Percentiles rank a stretch among this genome's conserved stretches.
phyloP scores from a whole-genome alignment of 345 rosid species.

The Camelina neglecta region DNA sequence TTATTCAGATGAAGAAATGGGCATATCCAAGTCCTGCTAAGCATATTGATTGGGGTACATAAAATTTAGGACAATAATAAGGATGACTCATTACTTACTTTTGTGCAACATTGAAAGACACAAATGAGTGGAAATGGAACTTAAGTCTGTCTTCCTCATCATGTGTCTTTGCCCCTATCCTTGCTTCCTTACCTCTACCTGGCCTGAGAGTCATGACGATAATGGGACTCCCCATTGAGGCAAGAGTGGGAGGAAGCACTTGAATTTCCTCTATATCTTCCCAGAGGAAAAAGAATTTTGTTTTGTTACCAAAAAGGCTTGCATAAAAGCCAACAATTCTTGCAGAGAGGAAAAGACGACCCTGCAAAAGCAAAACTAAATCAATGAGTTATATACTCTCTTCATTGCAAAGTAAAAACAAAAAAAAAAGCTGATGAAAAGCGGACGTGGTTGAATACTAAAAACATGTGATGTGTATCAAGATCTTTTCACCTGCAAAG shows the following conservation, averaged over 20 bases:
- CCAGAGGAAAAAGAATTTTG: constrained; percentile 97
- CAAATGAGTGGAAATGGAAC: constrained; percentile 94
- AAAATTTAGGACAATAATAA: constrained; percentile 10
- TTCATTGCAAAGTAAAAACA: neutral
- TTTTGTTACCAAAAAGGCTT: constrained; percentile 88
- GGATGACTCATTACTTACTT: constrained; percentile 56
- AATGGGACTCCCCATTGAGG: constrained; percentile 95
- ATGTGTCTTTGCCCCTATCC: constrained; percentile 82
- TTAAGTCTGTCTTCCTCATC: constrained; percentile 96
- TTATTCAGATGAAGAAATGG: constrained; percentile 2
- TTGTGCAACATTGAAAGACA: constrained; percentile 84
- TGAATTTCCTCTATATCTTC: constrained; percentile 92
- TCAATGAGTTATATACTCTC: neutral
- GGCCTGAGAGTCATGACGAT: constrained; percentile 76
- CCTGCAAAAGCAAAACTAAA: constrained; percentile 51
- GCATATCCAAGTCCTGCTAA: constrained; percentile 4
- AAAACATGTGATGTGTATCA: constrained; percentile 25
- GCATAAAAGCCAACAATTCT: constrained; percentile 93
- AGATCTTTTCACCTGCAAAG: constrained; percentile 70
- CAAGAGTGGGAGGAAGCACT: constrained; percentile 75
- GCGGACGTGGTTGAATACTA: constrained; percentile 18
- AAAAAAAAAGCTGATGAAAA: neutral
- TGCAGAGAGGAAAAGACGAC: constrained; percentile 90
- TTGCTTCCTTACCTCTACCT: constrained; percentile 88
- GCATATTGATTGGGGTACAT: constrained; percentile 22